Conservation (phyloP, 176 grass and related monocot species). For the Eragrostis nindensis region DNA sequence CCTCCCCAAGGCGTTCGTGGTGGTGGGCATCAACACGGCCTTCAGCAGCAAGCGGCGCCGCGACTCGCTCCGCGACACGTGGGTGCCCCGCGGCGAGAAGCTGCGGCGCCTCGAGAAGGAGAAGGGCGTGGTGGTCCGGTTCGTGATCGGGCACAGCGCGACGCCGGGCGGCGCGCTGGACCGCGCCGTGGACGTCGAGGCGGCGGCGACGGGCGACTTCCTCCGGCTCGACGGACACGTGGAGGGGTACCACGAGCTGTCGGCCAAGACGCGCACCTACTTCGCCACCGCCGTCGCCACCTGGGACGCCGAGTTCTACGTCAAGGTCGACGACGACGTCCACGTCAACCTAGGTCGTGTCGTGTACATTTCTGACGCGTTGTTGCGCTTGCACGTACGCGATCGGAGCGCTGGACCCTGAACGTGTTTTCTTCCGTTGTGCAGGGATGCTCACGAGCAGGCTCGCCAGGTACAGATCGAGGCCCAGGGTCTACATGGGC, state of each 20-base stretch:
- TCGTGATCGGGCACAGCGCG: slow-evolving; percentile 86
- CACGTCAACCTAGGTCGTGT: slow-evolving; percentile 68
- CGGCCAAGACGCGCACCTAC: slow-evolving; percentile 69
- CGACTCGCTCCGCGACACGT: slow-evolving; percentile 71
- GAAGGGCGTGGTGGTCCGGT: slow-evolving; percentile 70
- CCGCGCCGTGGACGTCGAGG: slow-evolving; percentile 69
- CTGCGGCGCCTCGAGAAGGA: slow-evolving; percentile 63
- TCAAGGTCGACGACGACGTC: slow-evolving; percentile 88
- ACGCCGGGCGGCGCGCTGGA: slow-evolving; percentile 53
- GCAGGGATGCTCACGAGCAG: slow-evolving; percentile 49
- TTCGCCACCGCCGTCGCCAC: slow-evolving; percentile 68
- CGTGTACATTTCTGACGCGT: too few species aligned
- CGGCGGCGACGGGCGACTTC: slow-evolving; percentile 57
- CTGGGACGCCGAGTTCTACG: slow-evolving; percentile 80
- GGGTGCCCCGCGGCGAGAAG: slow-evolving; percentile 60
- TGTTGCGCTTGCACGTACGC: too few species aligned
- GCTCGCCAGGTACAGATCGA: slow-evolving; percentile 48
- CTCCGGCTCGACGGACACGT: slow-evolving; percentile 78
- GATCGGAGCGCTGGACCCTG: too few species aligned
- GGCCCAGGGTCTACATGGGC: slow-evolving; percentile 70
- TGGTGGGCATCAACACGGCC: slow-evolving; percentile 79
- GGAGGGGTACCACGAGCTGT: slow-evolving; percentile 88
- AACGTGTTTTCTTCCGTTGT: background rate
- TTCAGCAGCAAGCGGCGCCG: slow-evolving; percentile 76
- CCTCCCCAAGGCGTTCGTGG: slow-evolving; percentile 59